These are phyloP conservation scores for Russula vinacea DNA, from an alignment of 768 basidiomycete genomes.

Conservation along the genomic window DNA sequence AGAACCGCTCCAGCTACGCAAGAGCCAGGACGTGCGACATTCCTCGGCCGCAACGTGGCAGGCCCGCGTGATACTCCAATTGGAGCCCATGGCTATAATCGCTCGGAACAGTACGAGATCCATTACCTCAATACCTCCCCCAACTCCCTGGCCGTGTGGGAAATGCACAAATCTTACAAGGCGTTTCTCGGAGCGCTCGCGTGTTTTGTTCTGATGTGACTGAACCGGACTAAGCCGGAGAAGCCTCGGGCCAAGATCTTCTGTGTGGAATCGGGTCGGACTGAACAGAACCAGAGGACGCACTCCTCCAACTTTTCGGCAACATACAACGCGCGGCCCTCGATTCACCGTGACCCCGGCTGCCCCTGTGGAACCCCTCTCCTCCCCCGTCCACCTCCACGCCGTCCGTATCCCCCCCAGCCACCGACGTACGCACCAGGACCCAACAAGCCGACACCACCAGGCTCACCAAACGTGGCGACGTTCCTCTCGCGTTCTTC, in stretches of 20 bases:
- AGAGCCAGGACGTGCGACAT: not conserved
- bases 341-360: conserved; percentile 25
- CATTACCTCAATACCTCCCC: not conserved
- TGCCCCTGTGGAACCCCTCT: conserved; percentile 37
- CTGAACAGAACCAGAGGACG: conserved; percentile 6
- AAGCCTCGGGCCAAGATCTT: not conserved
- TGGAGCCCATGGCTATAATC: not conserved
- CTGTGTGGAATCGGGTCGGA: not conserved
- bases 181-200: not conserved
- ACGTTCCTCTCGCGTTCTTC: conserved; percentile 84
- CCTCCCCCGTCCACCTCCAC: conserved; percentile 45
- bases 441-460: conserved; percentile 72
- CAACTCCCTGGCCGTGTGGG: not conserved
- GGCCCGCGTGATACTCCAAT: not conserved
- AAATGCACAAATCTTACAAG: not conserved
- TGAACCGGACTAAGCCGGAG: not conserved
- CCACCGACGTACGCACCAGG: conserved; percentile 77
- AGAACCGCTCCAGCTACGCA: not conserved
- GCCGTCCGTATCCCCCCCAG: conserved; percentile 66
- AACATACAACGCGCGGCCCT: not conserved
- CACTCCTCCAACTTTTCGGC: conserved; percentile 8
- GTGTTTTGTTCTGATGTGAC: not conserved
- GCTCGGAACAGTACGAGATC: not conserved
- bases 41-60: not conserved
- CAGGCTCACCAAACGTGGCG: conserved; percentile 84